These are phyloP conservation scores for Mimosa bimucronata DNA, from an alignment of 306 rosid species.

Conservation along the genomic window DNA sequence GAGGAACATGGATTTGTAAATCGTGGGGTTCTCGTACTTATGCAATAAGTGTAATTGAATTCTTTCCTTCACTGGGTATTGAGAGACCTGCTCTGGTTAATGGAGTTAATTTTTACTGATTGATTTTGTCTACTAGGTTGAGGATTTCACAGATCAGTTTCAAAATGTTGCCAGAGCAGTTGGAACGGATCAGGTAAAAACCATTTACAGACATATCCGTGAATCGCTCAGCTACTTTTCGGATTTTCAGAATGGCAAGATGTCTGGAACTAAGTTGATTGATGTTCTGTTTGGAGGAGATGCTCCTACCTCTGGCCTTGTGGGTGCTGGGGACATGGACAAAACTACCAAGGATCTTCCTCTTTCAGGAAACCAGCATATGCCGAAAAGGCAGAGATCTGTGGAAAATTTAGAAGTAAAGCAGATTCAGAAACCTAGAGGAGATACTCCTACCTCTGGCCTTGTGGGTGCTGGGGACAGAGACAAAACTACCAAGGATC, in stretches of 20 bases:
- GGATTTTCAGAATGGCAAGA: constrained; percentile 33
- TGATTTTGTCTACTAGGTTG: constrained; percentile 46
- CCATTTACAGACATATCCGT: constrained; percentile 42
- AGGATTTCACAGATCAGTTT: constrained; percentile 52
- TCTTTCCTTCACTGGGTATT: constrained; percentile 14
- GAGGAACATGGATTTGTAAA: constrained; percentile 52
- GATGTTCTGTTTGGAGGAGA: constrained; percentile 39
- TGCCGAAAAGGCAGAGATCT: constrained; percentile 26
- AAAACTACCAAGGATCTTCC: constrained; percentile 18
- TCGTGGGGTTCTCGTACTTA: constrained; percentile 35
- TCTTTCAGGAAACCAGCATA: constrained; percentile 17
- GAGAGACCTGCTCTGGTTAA: neutral
- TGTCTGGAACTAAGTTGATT: constrained; percentile 39
- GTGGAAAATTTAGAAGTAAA: constrained; percentile 4
- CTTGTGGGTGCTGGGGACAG: constrained; percentile 12
- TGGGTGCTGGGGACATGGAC: constrained; percentile 15
- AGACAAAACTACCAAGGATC: constrained; percentile 12
- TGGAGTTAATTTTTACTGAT: constrained; percentile 25
- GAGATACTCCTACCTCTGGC: constrained; percentile 7
- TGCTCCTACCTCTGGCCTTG: constrained; percentile 15
- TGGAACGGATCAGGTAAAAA: constrained; percentile 31
- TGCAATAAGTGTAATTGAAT: constrained; percentile 45
- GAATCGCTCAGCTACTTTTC: constrained; percentile 33
- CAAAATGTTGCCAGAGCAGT: constrained; percentile 54
- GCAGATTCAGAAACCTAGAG: constrained; percentile 11